These are phyloP conservation scores for Taiwanofungus camphoratus DNA, from an alignment of 1,284 basidiomycete species.

Conservation along the genomic window DNA sequence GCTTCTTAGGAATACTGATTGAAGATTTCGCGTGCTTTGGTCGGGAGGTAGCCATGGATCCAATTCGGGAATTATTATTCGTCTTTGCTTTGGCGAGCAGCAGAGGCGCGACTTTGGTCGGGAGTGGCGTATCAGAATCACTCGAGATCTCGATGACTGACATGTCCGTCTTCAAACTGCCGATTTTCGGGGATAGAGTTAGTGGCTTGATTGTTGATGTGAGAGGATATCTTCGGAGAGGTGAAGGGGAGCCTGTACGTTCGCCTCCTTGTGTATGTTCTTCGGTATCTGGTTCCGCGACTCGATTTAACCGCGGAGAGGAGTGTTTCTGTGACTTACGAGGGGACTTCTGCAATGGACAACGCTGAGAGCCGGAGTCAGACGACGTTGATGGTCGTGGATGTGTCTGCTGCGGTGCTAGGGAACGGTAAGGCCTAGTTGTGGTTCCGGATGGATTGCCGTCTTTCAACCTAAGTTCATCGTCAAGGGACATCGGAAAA, in stretches of 20 bases:
- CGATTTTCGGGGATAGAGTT: slow-evolving; percentile 1
- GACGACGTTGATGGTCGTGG: slow-evolving; percentile 7
- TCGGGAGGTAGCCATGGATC: not conserved
- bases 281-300: slow-evolving; percentile 4
- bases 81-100: slow-evolving; percentile 12
- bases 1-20: too few relatives aligned
- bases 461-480: too few relatives aligned
- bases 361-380: slow-evolving; percentile 7
- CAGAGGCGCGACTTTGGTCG: slow-evolving; percentile 13
- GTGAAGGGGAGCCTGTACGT: slow-evolving; percentile 13
- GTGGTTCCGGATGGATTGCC: too few relatives aligned
- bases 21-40: too few relatives aligned
- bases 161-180: slow-evolving; percentile 10
- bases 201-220: slow-evolving; percentile 4
- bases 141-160: slow-evolving; percentile 30
- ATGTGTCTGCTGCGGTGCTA: slow-evolving; percentile 4
- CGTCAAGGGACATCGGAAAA: slow-evolving; percentile 21
- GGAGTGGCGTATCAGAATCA: slow-evolving; percentile 21
- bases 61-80: not conserved
- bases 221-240: slow-evolving; percentile 3
- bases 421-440: not conserved
- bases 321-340: slow-evolving; percentile 21
- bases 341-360: slow-evolving; percentile 21
- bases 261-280: slow-evolving; percentile 5
- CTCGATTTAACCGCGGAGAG: slow-evolving; percentile 15